Base-by-base conservation (phyloP, 306 rosid species). In the Lithocarpus polystachyus region DNA sequence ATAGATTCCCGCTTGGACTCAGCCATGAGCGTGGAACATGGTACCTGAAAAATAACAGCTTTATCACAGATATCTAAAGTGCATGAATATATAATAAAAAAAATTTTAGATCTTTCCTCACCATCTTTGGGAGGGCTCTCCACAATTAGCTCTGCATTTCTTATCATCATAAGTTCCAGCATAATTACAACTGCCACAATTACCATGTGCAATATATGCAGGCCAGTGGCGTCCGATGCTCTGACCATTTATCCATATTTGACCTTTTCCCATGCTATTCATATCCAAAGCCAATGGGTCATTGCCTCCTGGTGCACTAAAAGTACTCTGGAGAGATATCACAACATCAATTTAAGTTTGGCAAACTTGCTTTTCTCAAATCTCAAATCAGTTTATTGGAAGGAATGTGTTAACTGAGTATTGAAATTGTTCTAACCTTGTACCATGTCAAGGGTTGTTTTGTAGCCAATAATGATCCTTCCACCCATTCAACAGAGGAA, bases 161-260 rank as follows among this genome's bases (percentile, higher is more conserved):
- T 82, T 90, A 4, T 91, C 97, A 6, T 69, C 59, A 40, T 84
- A 93, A 71, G 84, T 86, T 83, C 99, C 99, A 18, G 96, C 91
- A 87, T 95, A 95, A 72, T 77, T 33, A 74, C 98, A 95, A 55
- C 77, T 80, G 13, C 86, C 89, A 83, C 99, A 95, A 43, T 29
- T 52, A 19, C 96, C 99, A 0, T 4, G 85, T 31, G 99, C 97
- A 33, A 35, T 84, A 79, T 91, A 90, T 72, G 73, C 94, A 1
- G 99, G 94, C 97, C 92, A 91, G 81, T 95, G 96, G 79, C 99
- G 98, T 68, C 99, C 99, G 1, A 95, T 93, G 87, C 92, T 91
- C 35, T 75, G 90, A 29, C 97, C 97, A n/a, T 95, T 95, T 55
- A 95, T 78, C 99, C 99, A 95, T 33, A 91, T 80, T 69, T 93